These are phyloP conservation scores for Paramecium biaurelia DNA, from an alignment of 73 alveolate species.

Conservation along the genomic window DNA sequence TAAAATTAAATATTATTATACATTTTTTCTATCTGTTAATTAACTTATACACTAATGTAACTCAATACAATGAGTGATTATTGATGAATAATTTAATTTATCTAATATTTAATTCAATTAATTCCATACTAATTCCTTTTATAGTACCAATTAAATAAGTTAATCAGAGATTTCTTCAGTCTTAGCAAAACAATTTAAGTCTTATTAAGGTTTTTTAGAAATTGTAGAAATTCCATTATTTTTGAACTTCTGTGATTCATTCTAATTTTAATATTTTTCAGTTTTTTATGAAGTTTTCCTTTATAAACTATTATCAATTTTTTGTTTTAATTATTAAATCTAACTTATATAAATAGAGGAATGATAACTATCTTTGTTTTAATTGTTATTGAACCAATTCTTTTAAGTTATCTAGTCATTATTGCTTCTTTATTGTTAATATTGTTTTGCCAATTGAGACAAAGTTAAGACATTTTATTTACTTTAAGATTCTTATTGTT, in stretches of 20 bases:
- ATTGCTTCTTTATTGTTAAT: background rate
- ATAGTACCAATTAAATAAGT: background rate
- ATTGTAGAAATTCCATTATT: background rate
- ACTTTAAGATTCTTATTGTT: background rate
- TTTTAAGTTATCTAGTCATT: background rate
- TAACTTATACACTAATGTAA: background rate
- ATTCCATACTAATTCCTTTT: constrained; percentile 38
- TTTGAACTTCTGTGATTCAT: background rate
- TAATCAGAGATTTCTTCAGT: background rate
- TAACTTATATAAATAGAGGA: background rate
- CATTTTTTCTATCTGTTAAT: background rate
- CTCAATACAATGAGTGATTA: background rate
- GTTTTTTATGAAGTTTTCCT: background rate
- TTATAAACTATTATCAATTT: background rate
- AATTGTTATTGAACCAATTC: background rate
- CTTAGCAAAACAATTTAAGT: background rate
- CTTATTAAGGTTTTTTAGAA: background rate
- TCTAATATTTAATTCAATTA: background rate
- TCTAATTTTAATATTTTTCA: background rate
- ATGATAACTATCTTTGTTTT: background rate
- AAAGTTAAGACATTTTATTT: background rate
- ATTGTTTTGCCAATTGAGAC: background rate
- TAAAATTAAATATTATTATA: background rate
- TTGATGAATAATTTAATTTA: background rate
- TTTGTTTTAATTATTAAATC: background rate